A percentile compares a stretch with the other conserved stretches of the same genome.
Evolutionary conservation across 2,329 filamentous ascomycete genomes (phyloP).

Genomic region (Cytospora piceae): DNA sequence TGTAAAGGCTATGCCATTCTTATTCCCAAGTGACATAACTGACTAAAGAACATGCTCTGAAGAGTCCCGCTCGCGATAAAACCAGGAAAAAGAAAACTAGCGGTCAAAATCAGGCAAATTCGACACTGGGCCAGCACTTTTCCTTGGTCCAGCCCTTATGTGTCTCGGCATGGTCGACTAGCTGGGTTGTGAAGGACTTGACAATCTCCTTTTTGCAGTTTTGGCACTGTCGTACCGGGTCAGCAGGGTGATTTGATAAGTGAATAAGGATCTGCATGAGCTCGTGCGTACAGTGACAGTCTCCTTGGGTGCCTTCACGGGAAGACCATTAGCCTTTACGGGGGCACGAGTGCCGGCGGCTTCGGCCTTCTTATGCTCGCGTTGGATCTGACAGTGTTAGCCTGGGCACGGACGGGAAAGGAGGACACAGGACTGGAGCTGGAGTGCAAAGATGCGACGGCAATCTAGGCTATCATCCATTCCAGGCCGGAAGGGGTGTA

Average conservation of each 20-base stretch:
- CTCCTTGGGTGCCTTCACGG: conserved; percentile 58
- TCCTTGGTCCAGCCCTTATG: conserved; percentile 59
- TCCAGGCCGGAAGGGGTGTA: conserved; percentile 2
- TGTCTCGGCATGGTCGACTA: conserved; percentile 56
- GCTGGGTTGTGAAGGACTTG: conserved; percentile 54
- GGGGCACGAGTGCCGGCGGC: conserved; percentile 56
- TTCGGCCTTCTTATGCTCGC: conserved; percentile 60
- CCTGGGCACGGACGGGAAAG: conserved; percentile 7
- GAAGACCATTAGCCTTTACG: conserved; percentile 58
- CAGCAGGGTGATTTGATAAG: conserved; percentile 29
- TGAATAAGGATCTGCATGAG: conserved; percentile 2
- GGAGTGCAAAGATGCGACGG: conserved; percentile 15
- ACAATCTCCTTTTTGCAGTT: conserved; percentile 57
- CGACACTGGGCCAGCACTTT: conserved; percentile 60
- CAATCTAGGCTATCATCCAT: conserved; percentile 3
- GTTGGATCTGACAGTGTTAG: conserved; percentile 45
- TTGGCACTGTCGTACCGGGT: conserved; percentile 45
- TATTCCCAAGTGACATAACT: not conserved
- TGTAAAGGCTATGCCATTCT: not conserved
- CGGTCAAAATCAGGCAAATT: conserved; percentile 36
- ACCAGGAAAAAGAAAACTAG: not conserved
- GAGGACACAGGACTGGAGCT: conserved; percentile 12
- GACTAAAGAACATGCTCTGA: not conserved
- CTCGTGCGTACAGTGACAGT: conserved; percentile 48
- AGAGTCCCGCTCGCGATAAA: not conserved